Percentiles rank a stretch among this genome's conserved stretches.
These are phyloP conservation scores for Ceratobasidium sp. DNA, from an alignment of 1,284 basidiomycete genomes.

Conservation along the genomic window DNA sequence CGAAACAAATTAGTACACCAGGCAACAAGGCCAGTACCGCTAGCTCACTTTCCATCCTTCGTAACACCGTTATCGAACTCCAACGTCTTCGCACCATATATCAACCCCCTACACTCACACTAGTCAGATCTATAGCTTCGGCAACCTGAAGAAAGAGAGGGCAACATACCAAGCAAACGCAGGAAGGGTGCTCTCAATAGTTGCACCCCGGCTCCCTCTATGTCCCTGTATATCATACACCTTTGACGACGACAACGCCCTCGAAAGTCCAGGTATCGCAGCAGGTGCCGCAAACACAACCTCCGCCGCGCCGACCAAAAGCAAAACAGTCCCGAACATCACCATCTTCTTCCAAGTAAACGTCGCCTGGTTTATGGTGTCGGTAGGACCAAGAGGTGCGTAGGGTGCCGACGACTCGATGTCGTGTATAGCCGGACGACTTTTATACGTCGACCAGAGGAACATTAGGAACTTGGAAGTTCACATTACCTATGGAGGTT, in stretches of 20 bases:
- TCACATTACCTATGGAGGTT: background rate
- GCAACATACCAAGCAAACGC: conserved; percentile 73
- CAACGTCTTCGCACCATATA: conserved; percentile 77
- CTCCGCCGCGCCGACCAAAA: conserved; percentile 21
- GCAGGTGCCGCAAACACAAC: conserved; percentile 19
- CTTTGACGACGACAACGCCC: conserved; percentile 13
- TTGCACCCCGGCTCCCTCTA: conserved; percentile 77
- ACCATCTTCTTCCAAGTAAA: conserved; percentile 6
- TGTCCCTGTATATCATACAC: conserved; percentile 66
- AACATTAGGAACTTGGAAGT: conserved; percentile 2
- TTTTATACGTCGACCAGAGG: conserved; percentile 30
- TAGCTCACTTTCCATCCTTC: conserved; percentile 57
- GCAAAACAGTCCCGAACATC: background rate
- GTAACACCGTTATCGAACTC: conserved; percentile 83
- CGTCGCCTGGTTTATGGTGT: background rate
- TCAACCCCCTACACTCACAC: conserved; percentile 64
- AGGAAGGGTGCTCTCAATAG: conserved; percentile 73
- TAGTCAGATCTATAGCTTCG: background rate
- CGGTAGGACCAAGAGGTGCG: background rate
- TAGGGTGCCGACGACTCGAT: conserved; percentile 14
- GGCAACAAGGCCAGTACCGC: background rate
- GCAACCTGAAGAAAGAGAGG: background rate
- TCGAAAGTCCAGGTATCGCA: conserved; percentile 26
- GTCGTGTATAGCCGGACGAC: background rate
- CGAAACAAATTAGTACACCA: background rate